phyloP scores from a whole-genome alignment of 352 stramenopile genomes.

The Phytophthora rubi region DNA sequence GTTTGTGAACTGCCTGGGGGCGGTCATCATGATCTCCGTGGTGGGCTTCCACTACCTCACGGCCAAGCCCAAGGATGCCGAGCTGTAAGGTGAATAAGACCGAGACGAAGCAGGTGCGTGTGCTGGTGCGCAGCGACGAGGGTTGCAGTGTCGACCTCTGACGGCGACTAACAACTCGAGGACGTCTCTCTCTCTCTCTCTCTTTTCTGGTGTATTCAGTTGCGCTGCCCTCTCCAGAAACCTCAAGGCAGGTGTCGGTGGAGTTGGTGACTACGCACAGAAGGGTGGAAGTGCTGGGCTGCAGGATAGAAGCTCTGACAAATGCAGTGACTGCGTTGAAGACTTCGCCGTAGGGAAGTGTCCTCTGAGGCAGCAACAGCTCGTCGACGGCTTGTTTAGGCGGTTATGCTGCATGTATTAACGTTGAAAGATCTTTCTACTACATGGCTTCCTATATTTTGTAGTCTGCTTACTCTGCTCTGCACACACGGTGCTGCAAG shows the following conservation, averaged over 20 bases:
- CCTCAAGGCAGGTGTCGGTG: background rate
- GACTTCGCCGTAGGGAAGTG: constrained; percentile 1
- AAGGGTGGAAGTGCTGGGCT: background rate
- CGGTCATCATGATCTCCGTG: constrained; percentile 88
- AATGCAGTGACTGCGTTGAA: constrained; percentile 1
- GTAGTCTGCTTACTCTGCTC: background rate
- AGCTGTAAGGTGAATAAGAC: constrained; percentile 36
- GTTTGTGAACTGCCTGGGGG: constrained; percentile 89
- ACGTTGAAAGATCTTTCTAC: constrained; percentile 25
- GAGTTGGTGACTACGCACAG: background rate
- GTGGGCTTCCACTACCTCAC: constrained; percentile 91
- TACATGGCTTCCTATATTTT: background rate
- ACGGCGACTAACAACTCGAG: constrained; percentile 12
- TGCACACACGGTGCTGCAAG: background rate
- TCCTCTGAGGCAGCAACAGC: constrained; percentile 11
- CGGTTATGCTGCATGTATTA: constrained; percentile 33
- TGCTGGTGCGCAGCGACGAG: background rate
- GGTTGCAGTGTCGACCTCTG: background rate
- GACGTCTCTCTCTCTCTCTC: background rate
- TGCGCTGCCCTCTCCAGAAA: background rate
- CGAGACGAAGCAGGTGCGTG: constrained; percentile 10
- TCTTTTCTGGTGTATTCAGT: constrained; percentile 5
- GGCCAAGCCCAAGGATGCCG: constrained; percentile 78
- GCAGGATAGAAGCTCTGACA: background rate
- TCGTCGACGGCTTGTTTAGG: constrained; percentile 17